Conservation (phyloP, 2,329 filamentous ascomycete species). For the Stachybotrys chartarum region DNA sequence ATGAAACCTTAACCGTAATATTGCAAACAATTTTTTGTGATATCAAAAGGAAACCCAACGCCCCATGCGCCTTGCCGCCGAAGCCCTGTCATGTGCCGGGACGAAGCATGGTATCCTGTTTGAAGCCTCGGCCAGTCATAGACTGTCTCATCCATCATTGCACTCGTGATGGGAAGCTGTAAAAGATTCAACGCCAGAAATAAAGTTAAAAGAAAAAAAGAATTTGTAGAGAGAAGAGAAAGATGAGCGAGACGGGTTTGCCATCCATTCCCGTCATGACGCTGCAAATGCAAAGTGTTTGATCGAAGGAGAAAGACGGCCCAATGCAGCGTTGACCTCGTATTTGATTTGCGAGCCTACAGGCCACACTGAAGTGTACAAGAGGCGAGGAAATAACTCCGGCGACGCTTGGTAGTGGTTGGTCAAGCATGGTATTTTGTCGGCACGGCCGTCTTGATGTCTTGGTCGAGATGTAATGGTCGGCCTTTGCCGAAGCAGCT, state of each 20-base stretch:
- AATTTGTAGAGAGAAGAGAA: no score
- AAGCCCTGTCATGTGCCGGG: not conserved
- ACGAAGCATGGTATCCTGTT: not conserved
- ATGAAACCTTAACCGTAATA: not conserved
- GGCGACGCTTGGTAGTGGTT: no score
- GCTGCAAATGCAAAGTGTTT: no score
- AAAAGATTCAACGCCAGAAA: not conserved
- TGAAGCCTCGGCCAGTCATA: not conserved
- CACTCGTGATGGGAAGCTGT: not conserved
- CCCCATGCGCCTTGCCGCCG: not conserved
- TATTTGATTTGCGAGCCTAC: no score
- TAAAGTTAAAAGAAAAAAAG: not conserved
- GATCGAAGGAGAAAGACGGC: no score
- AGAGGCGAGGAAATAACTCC: no score
- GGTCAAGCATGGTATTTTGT: not conserved
- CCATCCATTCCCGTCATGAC: no score
- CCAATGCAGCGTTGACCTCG: no score
- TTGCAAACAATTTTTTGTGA: not conserved
- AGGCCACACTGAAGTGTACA: no score
- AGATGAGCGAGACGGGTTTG: no score
- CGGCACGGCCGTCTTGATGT: not conserved
- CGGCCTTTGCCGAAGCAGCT: slow-evolving; percentile 6
- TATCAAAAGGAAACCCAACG: not conserved
- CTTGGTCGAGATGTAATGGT: not conserved
- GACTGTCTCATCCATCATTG: not conserved